phyloP scores from a whole-genome alignment of 2,329 filamentous ascomycete species.

The Aspergillaceae sp. region DNA sequence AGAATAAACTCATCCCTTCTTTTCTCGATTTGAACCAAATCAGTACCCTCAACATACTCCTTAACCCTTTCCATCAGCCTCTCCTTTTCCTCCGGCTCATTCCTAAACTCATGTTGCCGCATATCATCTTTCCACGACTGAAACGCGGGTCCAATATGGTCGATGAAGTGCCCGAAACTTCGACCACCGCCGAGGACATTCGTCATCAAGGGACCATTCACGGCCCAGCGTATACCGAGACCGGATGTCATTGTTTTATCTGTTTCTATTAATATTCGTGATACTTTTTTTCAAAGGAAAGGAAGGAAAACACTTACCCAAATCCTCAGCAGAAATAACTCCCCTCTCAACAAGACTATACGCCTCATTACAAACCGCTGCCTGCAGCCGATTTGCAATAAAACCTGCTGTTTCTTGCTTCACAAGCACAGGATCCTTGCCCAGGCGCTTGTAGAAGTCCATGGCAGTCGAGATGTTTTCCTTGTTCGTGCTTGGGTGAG shows the following conservation, averaged over 20 bases:
- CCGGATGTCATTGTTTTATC: conserved; percentile 10
- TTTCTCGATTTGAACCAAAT: conserved; percentile 3
- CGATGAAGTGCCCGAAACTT: conserved; percentile 10
- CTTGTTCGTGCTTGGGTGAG: conserved; percentile 1
- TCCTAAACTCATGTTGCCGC: conserved; percentile 4
- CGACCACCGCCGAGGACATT: conserved; percentile 10
- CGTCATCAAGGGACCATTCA: conserved; percentile 9
- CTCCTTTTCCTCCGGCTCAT: neutral
- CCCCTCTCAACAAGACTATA: conserved; percentile 27
- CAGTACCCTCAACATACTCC: conserved; percentile 1
- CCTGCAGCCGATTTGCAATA: conserved; percentile 41
- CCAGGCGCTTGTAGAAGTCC: conserved; percentile 33
- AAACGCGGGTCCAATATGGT: conserved; percentile 9
- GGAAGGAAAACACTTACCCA: conserved; percentile 4
- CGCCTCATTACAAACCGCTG: conserved; percentile 30
- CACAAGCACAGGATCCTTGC: conserved; percentile 35
- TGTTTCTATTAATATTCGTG: neutral
- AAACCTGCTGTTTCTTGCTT: conserved; percentile 37
- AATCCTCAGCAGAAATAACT: conserved; percentile 14
- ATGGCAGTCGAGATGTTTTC: conserved; percentile 1
- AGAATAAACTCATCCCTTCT: neutral
- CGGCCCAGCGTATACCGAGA: conserved; percentile 10
- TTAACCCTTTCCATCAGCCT: conserved; percentile 4
- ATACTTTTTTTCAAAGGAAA: neutral
- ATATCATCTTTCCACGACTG: conserved; percentile 10